Evolutionary conservation across 805 yeast species (phyloP), one percentile per base, ranked within the genome.

Genomic region (Schwanniomyces vanrijiae): DNA sequence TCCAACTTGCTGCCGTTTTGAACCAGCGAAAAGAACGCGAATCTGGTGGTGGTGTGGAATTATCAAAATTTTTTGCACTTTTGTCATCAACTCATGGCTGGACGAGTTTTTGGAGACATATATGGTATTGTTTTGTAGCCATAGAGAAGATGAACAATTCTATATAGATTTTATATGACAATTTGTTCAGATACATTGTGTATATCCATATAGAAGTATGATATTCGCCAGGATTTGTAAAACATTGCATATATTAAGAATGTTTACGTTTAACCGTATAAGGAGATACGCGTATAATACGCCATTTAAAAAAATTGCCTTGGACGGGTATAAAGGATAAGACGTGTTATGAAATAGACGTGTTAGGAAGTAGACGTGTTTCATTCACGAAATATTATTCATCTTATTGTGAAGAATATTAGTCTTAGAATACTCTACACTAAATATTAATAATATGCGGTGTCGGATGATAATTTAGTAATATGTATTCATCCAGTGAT

Each of bases 281-380:
- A 31, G 44, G 44, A 35, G 25, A 42, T 34, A 31, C 44, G 44
- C 44, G 44, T 42, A 40, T 18, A 21, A 10, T 5, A 19, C 25
- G 39, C 22, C 39, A 37, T 19, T 19, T 20, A 20, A 37, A 37
- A 33, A 37, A 20, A 9, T 37, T 25, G 25, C 25, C 25, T 37
- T 20, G 20, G 39, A 37, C 39, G 39, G 19, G 39, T 37, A 19
- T 31, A 28, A 28, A 28, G 33, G 33, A 28, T 6, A 16, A 34
- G 21, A 18, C 38, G 22, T 34, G 38, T 34, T 18, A 34, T 10
- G 13, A 3, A 18, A 29, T 8, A 31, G 35, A 31, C 35, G 35
- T 31, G 35, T 31, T 31, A 7, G 7, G 20, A 8, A 3, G 13
- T 13, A 18, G 19, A 14, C 11, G 20, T 14, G 19, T 31, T 16